Evolutionary conservation across 2,329 filamentous ascomycete species (phyloP), one percentile per base, ranked within the genome.

Genomic region (Cryphonectria carpinicola): DNA sequence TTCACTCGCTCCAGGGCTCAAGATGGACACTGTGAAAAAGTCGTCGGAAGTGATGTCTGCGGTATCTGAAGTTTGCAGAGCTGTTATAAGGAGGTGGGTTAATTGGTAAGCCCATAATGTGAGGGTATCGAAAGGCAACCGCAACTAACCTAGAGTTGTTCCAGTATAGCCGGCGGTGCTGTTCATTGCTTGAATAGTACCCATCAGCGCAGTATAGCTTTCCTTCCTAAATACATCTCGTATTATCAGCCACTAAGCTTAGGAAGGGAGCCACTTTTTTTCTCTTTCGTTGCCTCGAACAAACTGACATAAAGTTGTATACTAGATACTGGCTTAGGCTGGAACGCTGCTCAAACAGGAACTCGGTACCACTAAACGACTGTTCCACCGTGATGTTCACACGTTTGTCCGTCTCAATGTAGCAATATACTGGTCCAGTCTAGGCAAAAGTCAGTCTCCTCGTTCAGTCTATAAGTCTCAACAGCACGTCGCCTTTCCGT

Each of bases 361-460:
- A 71, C 22, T 71, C 70, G 17, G 67, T 71, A 3, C 70, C 70
- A 37, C 61, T 71, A 17, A 71, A 71, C n/a, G 70, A 69, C 37
- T 71, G 70, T 6, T 66, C 32, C 8, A 71, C 13, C 0, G 70
- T 71, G n/a, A 71, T 69, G 17, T 71, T 66, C 1, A 71, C 35
- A 19, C 54, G 62, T 13, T 54, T 54, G 4, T 39, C 66, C 14
- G 70, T 41, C 1, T 69, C 70, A 17, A 71, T 46, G 28, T 49
- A 62, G 56, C 70, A 71, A 13, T 71, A 71, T 0, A 71, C 28
- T 14, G 70, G 66, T 17, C 70, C 70, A n/a, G 66, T 69, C 70
- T 71, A 25, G 17, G 37, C 4, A 25, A 0, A 1, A n/a, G 25
- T 69, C 3, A 71, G 66, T 14, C 5, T 28, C 7, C 11, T 4